These are phyloP conservation scores for Cladosporium velox DNA, from an alignment of 2,329 filamentous ascomycete species.

Conservation along the genomic window DNA sequence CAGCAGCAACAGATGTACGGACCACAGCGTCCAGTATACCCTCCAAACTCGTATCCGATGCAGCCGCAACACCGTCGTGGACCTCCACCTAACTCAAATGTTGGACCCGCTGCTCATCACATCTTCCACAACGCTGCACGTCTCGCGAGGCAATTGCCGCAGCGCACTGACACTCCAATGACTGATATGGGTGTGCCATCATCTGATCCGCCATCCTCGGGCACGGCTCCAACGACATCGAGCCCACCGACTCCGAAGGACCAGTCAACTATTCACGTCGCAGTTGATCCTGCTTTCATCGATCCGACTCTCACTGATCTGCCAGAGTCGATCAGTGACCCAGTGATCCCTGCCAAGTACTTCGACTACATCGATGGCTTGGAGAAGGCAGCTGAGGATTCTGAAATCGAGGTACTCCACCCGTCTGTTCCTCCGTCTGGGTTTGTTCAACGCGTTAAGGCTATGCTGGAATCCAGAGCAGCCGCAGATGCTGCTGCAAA, in stretches of 20 bases:
- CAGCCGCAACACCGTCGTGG: conserved; percentile 26
- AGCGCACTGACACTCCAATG: conserved; percentile 39
- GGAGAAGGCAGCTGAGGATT: conserved; percentile 38
- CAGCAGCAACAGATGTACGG: conserved; percentile 28
- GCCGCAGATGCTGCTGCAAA: conserved; percentile 32
- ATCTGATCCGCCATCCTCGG: conserved; percentile 46
- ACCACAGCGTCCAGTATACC: conserved; percentile 21
- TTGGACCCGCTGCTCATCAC: conserved; percentile 33
- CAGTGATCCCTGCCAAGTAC: conserved; percentile 38
- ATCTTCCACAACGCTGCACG: conserved; percentile 40
- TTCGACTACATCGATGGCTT: conserved; percentile 38
- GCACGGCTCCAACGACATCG: conserved; percentile 41
- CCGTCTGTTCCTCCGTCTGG: conserved; percentile 40
- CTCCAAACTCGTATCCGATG: conserved; percentile 9
- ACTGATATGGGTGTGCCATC: conserved; percentile 45
- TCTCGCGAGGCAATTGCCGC: conserved; percentile 35
- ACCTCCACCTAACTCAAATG: conserved; percentile 29
- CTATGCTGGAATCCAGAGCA: conserved; percentile 45
- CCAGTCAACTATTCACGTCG: conserved; percentile 39
- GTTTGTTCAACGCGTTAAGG: conserved; percentile 46
- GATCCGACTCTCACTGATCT: conserved; percentile 38
- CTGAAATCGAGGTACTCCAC: conserved; percentile 35
- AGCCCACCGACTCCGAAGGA: conserved; percentile 46
- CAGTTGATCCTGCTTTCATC: conserved; percentile 39
- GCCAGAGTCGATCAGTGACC: conserved; percentile 39